Conservation (phyloP, 768 basidiomycete genomes). For the Macrolepiota fuliginosa region DNA sequence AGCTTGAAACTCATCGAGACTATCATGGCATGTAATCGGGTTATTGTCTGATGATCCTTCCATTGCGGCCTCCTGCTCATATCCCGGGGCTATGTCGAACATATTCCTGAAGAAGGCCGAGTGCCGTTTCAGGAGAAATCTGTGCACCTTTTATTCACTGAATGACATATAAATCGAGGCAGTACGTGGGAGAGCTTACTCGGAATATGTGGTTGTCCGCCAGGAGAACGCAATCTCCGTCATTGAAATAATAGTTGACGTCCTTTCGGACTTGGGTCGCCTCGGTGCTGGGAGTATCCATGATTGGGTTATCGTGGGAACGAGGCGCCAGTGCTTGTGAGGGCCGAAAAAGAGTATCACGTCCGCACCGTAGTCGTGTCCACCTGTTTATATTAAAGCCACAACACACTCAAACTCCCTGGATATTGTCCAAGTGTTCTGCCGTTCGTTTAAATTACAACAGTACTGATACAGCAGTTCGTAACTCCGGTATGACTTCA, state of each 20-base stretch:
- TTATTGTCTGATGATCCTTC: background rate
- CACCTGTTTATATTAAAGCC: too few species aligned
- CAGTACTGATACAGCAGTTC: background rate
- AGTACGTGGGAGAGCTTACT: background rate
- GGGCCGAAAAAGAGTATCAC: too few species aligned
- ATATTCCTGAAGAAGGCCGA: background rate
- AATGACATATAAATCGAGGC: background rate
- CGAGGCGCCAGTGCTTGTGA: background rate
- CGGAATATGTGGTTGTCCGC: background rate
- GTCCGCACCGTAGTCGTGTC: too few species aligned
- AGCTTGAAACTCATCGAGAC: background rate
- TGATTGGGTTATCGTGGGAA: background rate
- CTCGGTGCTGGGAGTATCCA: background rate
- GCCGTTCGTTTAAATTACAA: background rate
- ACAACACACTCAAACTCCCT: background rate
- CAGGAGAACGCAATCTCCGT: background rate
- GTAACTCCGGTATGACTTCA: background rate
- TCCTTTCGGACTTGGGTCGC: background rate
- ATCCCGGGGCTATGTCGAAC: background rate
- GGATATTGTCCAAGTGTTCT: background rate
- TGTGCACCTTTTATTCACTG: background rate
- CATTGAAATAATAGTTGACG: background rate
- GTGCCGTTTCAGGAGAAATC: background rate
- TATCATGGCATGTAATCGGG: background rate
- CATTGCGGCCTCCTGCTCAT: background rate